Base-by-base conservation (phyloP, 805 yeast species). In the Nakazawaea populi region DNA sequence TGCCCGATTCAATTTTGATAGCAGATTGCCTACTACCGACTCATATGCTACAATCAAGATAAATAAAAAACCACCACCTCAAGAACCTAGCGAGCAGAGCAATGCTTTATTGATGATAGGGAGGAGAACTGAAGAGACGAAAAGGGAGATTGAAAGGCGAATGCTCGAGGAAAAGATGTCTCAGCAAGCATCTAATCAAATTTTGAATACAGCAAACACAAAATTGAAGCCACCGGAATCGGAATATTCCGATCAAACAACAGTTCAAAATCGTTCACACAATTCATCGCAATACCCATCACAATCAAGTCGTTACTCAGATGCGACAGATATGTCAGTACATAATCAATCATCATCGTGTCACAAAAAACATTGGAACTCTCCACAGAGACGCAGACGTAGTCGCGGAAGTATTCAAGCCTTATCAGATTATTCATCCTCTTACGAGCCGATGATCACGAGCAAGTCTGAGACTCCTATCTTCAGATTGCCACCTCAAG, bases 381-480 rank as follows among this genome's bases (percentile, higher is more conserved):
- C 72, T 44, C 76, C 77, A 29, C 72, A 73, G 59, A 60, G 72
- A 51, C 62, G 71, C 34, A 60, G 67, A 49, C 62, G 67, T 52
- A 42, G 57, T 27, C 44, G 52, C 36, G 46, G 60, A 48, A 58
- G 45, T 56, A 56, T 46, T 9, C 51, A 51, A 14, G 47, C 49
- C 8, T 38, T 43, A 39, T 46, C 50, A 14, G 52, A 49, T 30
- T 44, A 44, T 41, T 44, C 52, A 10, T 47, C 50, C 4, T 37
- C 18, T 37, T 42, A 48, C 31, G 51, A 48, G n/a, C 27, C 45
- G 9, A 6, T 27, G 29, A 9, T 8, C 6, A 24, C 30, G 6
- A 31, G 30, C 18, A 37, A 37, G 32, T 34, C 46, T 18, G 32
- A 34, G 29, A 18, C 38, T 24, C 7, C 30, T 8, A 43, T 12